Evolutionary conservation across 2,329 filamentous ascomycete species (phyloP).

Genomic region (Alternaria infectoria): DNA sequence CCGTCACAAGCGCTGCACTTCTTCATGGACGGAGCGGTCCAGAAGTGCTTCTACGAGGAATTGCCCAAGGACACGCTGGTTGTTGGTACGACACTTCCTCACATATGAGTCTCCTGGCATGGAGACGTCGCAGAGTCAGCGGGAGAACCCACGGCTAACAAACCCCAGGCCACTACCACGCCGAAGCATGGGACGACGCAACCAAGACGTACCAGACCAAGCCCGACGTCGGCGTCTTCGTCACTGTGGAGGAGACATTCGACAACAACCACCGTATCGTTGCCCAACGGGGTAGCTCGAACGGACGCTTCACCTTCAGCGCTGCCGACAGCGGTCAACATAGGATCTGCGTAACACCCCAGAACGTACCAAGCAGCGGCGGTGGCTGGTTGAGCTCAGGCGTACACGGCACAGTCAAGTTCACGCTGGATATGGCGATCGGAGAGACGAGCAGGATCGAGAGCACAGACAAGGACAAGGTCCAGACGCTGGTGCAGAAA

Average conservation of each 20-base stretch:
- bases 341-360: conserved; percentile 90
- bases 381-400: conserved; percentile 73
- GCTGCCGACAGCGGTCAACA: conserved; percentile 95
- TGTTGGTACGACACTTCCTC: conserved; percentile 65
- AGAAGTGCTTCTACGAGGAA: conserved; percentile 98
- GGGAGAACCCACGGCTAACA: conserved; percentile 12
- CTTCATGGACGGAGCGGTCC: conserved; percentile 83
- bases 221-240: conserved; percentile 79
- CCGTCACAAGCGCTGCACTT: conserved; percentile 89
- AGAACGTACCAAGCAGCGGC: conserved; percentile 70
- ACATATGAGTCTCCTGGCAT: background rate
- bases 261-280: conserved; percentile 98
- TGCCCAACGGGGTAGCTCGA: conserved; percentile 75
- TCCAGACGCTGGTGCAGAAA: conserved; percentile 85
- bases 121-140: no score
- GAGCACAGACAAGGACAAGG: conserved; percentile 90
- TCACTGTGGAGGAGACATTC: conserved; percentile 95
- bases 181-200: conserved; percentile 81
- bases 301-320: conserved; percentile 93
- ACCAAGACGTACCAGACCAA: conserved; percentile 73
- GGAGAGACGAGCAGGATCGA: conserved; percentile 94
- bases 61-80: conserved; percentile 96
- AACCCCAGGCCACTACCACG: conserved; percentile 75
- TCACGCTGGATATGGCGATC: conserved; percentile 89
- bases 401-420: conserved; percentile 77